Conservation (phyloP, 2,329 filamentous ascomycete genomes). For the Colletotrichum liaoningense region DNA sequence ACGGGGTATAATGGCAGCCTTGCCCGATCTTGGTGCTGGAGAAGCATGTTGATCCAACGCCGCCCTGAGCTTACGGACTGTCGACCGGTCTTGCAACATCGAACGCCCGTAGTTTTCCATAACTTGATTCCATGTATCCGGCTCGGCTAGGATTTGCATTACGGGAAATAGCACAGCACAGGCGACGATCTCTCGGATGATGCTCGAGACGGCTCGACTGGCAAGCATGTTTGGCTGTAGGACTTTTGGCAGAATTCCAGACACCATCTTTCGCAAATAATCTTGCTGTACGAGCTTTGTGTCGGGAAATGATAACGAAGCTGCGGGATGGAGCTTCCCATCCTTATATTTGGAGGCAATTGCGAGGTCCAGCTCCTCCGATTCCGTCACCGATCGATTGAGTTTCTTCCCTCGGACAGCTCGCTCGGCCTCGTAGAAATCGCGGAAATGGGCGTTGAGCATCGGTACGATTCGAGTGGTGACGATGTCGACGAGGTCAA, state of each 20-base stretch:
- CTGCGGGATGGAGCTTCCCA: constrained; percentile 88
- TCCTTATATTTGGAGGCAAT: constrained; percentile 95
- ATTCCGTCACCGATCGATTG: constrained; percentile 91
- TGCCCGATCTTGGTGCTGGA: constrained; percentile 75
- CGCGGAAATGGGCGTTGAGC: constrained; percentile 86
- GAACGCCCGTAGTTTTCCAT: constrained; percentile 90
- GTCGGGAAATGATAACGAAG: constrained; percentile 84
- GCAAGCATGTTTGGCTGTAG: constrained; percentile 80
- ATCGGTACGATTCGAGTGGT: constrained; percentile 89
- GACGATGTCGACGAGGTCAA: constrained; percentile 86
- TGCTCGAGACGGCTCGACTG: constrained; percentile 82
- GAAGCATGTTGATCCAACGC: constrained; percentile 95
- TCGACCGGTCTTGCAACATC: constrained; percentile 94
- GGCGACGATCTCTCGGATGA: constrained; percentile 90
- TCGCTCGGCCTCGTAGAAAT: constrained; percentile 91
- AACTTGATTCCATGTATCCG: constrained; percentile 97
- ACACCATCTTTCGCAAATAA: constrained; percentile 82
- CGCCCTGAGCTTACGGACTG: constrained; percentile 89
- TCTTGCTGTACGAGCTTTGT: constrained; percentile 88
- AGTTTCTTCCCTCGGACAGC: constrained; percentile 88
- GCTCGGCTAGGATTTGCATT: constrained; percentile 84
- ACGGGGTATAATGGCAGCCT: constrained; percentile 79
- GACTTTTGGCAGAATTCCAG: constrained; percentile 77
- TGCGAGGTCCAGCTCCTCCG: constrained; percentile 93
- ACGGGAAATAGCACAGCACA: constrained; percentile 91